Percentiles rank a stretch among this genome's conserved stretches.
These are phyloP conservation scores for Hemileccinum rubropunctum DNA, from an alignment of 768 basidiomycete genomes.

Conservation along the genomic window DNA sequence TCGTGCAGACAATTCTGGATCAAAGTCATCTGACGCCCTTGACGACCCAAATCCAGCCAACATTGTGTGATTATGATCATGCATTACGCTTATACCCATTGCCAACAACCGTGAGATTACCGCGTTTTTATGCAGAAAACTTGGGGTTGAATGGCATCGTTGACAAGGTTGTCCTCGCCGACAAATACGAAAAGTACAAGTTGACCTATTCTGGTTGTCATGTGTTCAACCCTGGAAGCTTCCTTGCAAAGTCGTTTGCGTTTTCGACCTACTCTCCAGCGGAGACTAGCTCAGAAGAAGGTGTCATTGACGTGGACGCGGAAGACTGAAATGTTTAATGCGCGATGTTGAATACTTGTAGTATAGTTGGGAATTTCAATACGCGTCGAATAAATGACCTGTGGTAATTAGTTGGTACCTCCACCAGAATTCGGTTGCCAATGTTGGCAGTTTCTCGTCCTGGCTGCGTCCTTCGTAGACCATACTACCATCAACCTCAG, in stretches of 20 bases:
- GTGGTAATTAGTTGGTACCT: neutral
- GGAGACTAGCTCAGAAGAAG: slow-evolving; percentile 81
- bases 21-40: slow-evolving; percentile 93
- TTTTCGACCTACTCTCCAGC: slow-evolving; percentile 93
- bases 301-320: slow-evolving; percentile 40
- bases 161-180: slow-evolving; percentile 81
- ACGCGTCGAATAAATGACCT: no score
- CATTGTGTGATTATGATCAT: slow-evolving; percentile 88
- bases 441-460: slow-evolving; percentile 27
- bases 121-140: neutral
- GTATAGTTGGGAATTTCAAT: no score
- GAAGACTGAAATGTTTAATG: slow-evolving; percentile 36
- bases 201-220: slow-evolving; percentile 98
- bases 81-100: slow-evolving; percentile 89
- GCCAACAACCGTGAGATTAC: slow-evolving; percentile 77
- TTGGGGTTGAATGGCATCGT: slow-evolving; percentile 5
- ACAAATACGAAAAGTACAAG: slow-evolving; percentile 95
- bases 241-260: slow-evolving; percentile 74
- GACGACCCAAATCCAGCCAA: slow-evolving; percentile 80
- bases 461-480: slow-evolving; percentile 4
- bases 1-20: slow-evolving; percentile 95
- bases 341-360: no score
- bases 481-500: slow-evolving; percentile 7
- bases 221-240: slow-evolving; percentile 97
- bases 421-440: neutral